Evolutionary conservation across 2,329 filamentous ascomycete genomes (phyloP), one percentile per base, ranked within the genome.

Genomic region (Ceratocystis cubensis): DNA sequence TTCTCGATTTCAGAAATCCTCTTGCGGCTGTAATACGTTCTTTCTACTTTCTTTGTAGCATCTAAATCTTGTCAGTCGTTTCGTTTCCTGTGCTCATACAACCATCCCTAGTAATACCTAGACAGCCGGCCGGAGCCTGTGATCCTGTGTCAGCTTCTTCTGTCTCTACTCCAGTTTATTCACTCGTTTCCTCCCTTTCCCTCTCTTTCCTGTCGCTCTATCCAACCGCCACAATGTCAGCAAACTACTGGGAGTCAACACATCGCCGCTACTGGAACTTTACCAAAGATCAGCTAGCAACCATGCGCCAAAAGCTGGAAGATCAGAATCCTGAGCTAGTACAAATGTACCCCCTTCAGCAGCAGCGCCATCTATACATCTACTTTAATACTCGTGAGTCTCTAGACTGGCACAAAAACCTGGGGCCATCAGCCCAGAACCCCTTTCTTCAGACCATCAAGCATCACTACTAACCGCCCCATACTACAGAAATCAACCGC

Each of bases 181-280:
- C 30, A 6, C 15, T 56, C 20, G 22, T 28, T 17, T 30, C 30
- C 2, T 48, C 8, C 13, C 20, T 46, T n/a, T 13, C 1, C 5
- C 13, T 6, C 13, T 10, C 15, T 46, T 10, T 45, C 41, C 20
- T 17, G 20, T 28, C 57, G 2, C 2, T 15, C 41, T 5, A n/a
- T 20, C 7, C 13, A 5, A 17, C 17, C 30, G 28, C 20, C 64
- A 61, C 67, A 65, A 96, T 96, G 93, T 90, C 93, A 44, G 89
- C 92, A 74, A 96, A 93, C 77, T 99, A 93, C 78, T 99, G 92
- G 92, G 88, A 91, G 70, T 97, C 94, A 66, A 94, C 91, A 30
- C 94, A 99, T 77, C 84, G 88, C 71, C 88, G 86, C 71, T 84
- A 89, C 78, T 99, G 94, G 94, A 88, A 90, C 66, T 96, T 96